Conservation (phyloP, 805 yeast genomes). For the Myxozyma neglecta region DNA sequence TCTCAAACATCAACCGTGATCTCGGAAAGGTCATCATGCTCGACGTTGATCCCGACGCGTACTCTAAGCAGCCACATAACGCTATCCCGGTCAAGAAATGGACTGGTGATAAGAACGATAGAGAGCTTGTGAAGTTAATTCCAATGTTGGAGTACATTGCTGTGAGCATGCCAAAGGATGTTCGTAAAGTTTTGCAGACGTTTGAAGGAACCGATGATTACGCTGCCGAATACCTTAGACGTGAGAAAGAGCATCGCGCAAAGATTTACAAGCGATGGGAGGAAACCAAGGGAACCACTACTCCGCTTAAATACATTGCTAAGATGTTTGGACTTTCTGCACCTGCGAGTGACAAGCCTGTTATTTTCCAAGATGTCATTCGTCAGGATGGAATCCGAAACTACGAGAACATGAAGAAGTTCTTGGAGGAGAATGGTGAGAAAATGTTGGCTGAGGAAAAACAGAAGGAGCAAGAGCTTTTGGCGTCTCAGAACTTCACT, state of each 20-base stretch:
- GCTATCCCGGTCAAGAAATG: conserved; percentile 83
- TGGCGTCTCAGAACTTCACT: conserved; percentile 80
- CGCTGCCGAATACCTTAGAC: conserved; percentile 73
- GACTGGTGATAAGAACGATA: conserved; percentile 84
- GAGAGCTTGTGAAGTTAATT: conserved; percentile 68
- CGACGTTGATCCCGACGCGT: conserved; percentile 73
- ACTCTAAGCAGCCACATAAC: conserved; percentile 86
- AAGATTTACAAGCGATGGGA: conserved; percentile 49
- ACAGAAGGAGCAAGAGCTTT: conserved; percentile 60
- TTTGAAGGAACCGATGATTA: conserved; percentile 66
- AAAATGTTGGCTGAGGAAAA: conserved; percentile 52
- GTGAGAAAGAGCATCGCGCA: conserved; percentile 74
- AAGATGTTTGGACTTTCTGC: conserved; percentile 42
- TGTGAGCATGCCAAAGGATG: conserved; percentile 80
- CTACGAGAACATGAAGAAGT: conserved; percentile 76
- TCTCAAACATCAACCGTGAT: conserved; percentile 88
- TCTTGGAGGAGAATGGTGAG: conserved; percentile 77
- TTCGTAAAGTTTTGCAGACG: conserved; percentile 79
- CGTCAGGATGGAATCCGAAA: conserved; percentile 92
- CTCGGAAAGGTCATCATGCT: conserved; percentile 73
- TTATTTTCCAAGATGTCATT: conserved; percentile 82
- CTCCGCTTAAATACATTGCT: conserved; percentile 5
- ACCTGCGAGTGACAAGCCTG: conserved; percentile 44
- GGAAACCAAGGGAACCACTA: conserved; percentile 41
- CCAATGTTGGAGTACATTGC: conserved; percentile 95